A percentile compares a stretch with the other conserved stretches of the same genome.
Evolutionary conservation across 768 basidiomycete genomes (phyloP).

Genomic region (Termitomyces heimii): DNA sequence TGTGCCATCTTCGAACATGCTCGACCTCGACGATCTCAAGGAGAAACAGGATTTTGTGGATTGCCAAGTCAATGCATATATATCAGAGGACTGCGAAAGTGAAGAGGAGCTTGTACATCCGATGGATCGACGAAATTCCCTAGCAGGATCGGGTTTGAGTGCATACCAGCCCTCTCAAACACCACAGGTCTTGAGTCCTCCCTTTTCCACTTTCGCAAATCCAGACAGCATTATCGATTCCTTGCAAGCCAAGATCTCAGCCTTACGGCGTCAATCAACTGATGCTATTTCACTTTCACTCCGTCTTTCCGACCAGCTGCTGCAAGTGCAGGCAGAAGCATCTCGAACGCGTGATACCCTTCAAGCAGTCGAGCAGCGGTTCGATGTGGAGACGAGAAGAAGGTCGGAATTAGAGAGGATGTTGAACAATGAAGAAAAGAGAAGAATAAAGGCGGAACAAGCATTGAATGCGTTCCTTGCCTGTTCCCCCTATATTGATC

Average conservation of each 20-base stretch:
- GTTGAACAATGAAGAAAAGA: slow-evolving; percentile 40
- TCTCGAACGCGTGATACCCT: slow-evolving; percentile 50
- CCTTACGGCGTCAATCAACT: slow-evolving; percentile 58
- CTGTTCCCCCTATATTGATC: slow-evolving; percentile 11
- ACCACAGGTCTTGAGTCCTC: slow-evolving; percentile 31
- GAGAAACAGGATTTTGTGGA: slow-evolving; percentile 14
- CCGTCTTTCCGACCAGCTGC: slow-evolving; percentile 65
- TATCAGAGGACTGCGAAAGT: slow-evolving; percentile 53
- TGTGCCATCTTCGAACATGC: neutral
- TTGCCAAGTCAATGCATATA: slow-evolving; percentile 14
- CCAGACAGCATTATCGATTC: slow-evolving; percentile 47
- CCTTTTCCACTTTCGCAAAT: slow-evolving; percentile 33
- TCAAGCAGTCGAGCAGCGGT: slow-evolving; percentile 45
- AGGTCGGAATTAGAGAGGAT: slow-evolving; percentile 54
- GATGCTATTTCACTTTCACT: slow-evolving; percentile 63
- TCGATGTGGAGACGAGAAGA: slow-evolving; percentile 56
- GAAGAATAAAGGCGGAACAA: slow-evolving; percentile 48
- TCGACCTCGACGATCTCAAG: neutral
- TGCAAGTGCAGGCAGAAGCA: slow-evolving; percentile 56
- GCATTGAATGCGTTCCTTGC: slow-evolving; percentile 29
- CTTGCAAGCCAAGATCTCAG: slow-evolving; percentile 60
- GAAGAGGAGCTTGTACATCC: slow-evolving; percentile 56
- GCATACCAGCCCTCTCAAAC: slow-evolving; percentile 23
- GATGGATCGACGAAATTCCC: slow-evolving; percentile 35
- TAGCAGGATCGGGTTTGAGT: slow-evolving; percentile 25